These are phyloP conservation scores for Pseudoperonospora humuli DNA, from an alignment of 352 stramenopile species.

Conservation along the genomic window DNA sequence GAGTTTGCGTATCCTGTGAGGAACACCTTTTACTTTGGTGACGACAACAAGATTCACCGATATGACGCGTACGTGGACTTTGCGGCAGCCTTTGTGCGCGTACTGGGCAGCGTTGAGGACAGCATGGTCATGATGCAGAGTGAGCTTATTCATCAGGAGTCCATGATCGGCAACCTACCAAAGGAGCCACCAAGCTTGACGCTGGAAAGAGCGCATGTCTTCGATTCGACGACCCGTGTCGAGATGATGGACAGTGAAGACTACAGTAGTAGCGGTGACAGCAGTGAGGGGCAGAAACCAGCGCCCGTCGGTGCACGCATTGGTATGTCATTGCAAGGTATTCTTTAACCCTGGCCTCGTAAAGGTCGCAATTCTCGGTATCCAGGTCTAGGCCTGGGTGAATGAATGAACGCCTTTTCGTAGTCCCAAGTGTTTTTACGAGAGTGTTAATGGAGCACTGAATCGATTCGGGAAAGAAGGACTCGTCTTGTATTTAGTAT, in stretches of 20 bases:
- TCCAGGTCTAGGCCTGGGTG: too few relatives aligned
- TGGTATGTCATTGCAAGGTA: slow-evolving; percentile 8
- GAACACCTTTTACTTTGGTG: slow-evolving; percentile 58
- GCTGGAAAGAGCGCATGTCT: slow-evolving; percentile 4
- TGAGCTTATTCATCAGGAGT: slow-evolving; percentile 44
- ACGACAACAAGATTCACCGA: slow-evolving; percentile 42
- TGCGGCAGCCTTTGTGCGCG: slow-evolving; percentile 30
- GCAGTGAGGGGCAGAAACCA: not conserved
- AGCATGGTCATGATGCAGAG: slow-evolving; percentile 38
- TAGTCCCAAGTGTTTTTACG: too few relatives aligned
- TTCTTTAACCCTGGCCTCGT: too few relatives aligned
- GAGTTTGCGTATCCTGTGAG: slow-evolving; percentile 42
- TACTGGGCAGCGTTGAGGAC: slow-evolving; percentile 44
- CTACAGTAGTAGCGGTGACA: slow-evolving; percentile 7
- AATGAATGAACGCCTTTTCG: too few relatives aligned
- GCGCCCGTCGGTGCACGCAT: slow-evolving; percentile 6
- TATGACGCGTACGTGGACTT: slow-evolving; percentile 63
- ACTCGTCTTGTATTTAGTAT: too few relatives aligned
- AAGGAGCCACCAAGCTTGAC: slow-evolving; percentile 18
- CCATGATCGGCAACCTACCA: slow-evolving; percentile 44
- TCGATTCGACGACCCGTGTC: not conserved
- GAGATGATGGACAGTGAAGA: slow-evolving; percentile 15
- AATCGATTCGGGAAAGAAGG: too few relatives aligned
- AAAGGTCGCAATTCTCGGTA: too few relatives aligned
- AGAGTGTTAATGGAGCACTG: too few relatives aligned